These are phyloP conservation scores for Annulohypoxylon maeteangense DNA, from an alignment of 495 filamentous ascomycete genomes.

Conservation along the genomic window DNA sequence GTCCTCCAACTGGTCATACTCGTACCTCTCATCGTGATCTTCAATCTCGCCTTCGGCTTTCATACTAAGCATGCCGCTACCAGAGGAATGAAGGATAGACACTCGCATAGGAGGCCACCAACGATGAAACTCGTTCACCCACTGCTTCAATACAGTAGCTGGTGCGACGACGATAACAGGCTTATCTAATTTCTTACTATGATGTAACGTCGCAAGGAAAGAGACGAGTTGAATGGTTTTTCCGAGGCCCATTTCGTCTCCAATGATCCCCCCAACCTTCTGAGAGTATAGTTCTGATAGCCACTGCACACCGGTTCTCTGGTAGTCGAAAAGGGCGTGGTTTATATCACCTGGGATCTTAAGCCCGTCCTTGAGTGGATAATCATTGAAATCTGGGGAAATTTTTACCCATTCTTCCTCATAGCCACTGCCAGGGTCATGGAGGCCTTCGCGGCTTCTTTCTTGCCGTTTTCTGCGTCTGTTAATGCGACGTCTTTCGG, in stretches of 20 bases:
- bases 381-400: slow-evolving; percentile 80
- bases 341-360: slow-evolving; percentile 91
- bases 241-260: slow-evolving; percentile 97
- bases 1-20: slow-evolving; percentile 56
- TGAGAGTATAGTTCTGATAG: slow-evolving; percentile 92
- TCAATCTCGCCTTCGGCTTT: slow-evolving; percentile 76
- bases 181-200: slow-evolving; percentile 83
- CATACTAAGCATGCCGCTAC: slow-evolving; percentile 93
- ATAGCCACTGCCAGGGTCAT: slow-evolving; percentile 52
- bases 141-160: slow-evolving; percentile 93
- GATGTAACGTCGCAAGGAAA: slow-evolving; percentile 89
- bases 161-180: slow-evolving; percentile 91
- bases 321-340: slow-evolving; percentile 91
- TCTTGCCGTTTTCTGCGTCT: slow-evolving; percentile 60
- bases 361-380: slow-evolving; percentile 76
- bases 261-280: slow-evolving; percentile 91
- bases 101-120: slow-evolving; percentile 98
- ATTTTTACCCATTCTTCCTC: slow-evolving; percentile 85
- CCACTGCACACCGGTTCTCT: slow-evolving; percentile 96
- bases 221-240: slow-evolving; percentile 95
- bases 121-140: slow-evolving; percentile 97
- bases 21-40: slow-evolving; percentile 65
- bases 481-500: slow-evolving; percentile 71
- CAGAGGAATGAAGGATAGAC: slow-evolving; percentile 92
- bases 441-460: slow-evolving; percentile 44